Percentiles rank a stretch among this genome's conserved stretches.
Evolutionary conservation across 345 rosid species (phyloP).

Genomic region (Xanthoceras sorbifolium): DNA sequence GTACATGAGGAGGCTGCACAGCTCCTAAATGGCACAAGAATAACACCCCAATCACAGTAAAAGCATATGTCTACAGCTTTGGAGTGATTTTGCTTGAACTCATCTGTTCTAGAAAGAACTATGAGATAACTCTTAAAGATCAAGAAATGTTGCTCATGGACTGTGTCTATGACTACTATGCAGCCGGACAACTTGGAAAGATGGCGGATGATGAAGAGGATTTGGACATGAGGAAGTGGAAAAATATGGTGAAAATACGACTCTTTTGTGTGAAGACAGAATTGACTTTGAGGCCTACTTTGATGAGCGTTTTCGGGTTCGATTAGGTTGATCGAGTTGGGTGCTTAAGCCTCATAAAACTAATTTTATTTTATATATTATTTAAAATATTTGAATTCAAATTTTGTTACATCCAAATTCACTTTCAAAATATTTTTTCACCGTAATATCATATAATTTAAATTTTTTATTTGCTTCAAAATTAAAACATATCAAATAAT

Average conservation of each 20-base stretch:
- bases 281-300: neutral
- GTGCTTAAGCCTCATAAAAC: no score
- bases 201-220: neutral
- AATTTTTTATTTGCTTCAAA: no score
- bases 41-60: neutral
- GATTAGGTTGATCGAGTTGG: no score
- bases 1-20: constrained; percentile 4
- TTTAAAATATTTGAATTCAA: no score
- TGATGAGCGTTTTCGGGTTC: no score
- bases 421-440: no score
- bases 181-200: neutral
- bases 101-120: constrained; percentile 11
- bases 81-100: constrained; percentile 8
- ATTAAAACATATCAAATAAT: no score
- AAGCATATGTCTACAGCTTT: constrained; percentile 11
- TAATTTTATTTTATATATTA: no score
- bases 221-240: neutral
- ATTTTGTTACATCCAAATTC: no score
- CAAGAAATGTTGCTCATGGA: neutral
- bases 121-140: neutral
- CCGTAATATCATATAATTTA: no score
- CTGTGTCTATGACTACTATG: constrained; percentile 13
- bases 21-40: constrained; percentile 18
- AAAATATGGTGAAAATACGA: neutral
- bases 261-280: neutral